phyloP scores from a whole-genome alignment of 305 asterid genomes.

The Solanum hybrid region DNA sequence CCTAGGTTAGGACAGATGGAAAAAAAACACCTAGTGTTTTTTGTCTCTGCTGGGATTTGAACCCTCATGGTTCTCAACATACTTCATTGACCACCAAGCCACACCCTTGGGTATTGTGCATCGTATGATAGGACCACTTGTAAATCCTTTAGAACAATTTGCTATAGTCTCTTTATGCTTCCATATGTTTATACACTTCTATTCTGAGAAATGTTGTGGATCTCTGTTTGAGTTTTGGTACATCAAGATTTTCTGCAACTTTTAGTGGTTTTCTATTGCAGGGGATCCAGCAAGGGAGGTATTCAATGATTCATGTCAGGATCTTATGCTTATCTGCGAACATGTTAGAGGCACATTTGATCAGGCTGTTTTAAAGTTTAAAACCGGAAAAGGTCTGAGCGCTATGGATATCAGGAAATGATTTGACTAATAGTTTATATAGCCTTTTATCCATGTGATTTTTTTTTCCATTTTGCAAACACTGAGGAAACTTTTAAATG shows the following conservation, averaged over 20 bases:
- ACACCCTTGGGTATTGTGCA: not conserved
- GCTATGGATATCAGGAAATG: conserved; percentile 21
- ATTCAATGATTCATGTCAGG: conserved; percentile 51
- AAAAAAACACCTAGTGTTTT: not conserved
- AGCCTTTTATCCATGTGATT: not conserved
- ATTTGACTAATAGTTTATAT: not conserved
- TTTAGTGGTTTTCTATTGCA: conserved; percentile 10
- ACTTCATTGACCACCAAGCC: not conserved
- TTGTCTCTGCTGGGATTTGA: not conserved
- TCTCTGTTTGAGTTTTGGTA: not conserved
- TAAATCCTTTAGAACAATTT: not conserved
- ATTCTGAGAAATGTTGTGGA: not conserved
- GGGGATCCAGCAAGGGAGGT: conserved; percentile 62
- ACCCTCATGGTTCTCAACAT: not conserved
- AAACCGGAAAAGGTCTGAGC: conserved; percentile 19
- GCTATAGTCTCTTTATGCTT: not conserved
- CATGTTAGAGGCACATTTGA: conserved; percentile 44
- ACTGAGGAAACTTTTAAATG: not conserved
- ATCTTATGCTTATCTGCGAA: conserved; percentile 50
- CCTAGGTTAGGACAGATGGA: not conserved
- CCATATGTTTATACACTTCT: not conserved
- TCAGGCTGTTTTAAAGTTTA: conserved; percentile 48
- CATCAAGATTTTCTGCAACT: not conserved
- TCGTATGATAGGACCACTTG: not conserved
- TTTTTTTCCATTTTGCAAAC: not conserved